These are phyloP conservation scores for Wallacemonas sp. DNA, from an alignment of 208 protist species.

Conservation along the genomic window DNA sequence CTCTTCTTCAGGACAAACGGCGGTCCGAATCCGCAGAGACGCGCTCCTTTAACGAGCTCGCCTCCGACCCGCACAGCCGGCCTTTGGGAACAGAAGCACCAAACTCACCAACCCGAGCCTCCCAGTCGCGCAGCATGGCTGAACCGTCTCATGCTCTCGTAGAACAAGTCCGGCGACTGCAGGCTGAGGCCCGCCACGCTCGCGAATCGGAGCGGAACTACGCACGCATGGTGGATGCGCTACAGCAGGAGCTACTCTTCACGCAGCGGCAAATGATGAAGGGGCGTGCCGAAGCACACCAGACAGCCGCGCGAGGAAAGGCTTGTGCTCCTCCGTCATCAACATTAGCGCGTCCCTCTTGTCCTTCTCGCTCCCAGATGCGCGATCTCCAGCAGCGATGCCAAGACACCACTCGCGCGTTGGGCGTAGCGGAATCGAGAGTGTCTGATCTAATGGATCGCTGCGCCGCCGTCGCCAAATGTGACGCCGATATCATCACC, in stretches of 20 bases:
- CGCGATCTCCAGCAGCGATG: neutral
- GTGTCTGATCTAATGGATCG: neutral
- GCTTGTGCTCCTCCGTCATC: neutral
- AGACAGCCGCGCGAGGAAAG: neutral
- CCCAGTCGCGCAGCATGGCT: neutral
- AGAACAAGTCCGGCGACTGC: slow-evolving; percentile 10
- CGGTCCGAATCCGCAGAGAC: neutral
- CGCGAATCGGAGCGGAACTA: slow-evolving; percentile 22
- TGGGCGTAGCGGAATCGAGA: neutral
- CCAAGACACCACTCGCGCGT: neutral
- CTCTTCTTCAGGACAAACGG: neutral
- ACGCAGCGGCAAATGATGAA: slow-evolving; percentile 7
- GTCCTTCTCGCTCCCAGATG: neutral
- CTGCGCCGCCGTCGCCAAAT: neutral
- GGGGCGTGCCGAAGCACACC: neutral
- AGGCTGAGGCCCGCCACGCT: slow-evolving; percentile 18
- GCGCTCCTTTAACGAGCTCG: too few relatives aligned
- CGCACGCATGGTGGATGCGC: slow-evolving; percentile 11
- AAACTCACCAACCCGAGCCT: too few relatives aligned
- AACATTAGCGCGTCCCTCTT: too few relatives aligned
- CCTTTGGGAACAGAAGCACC: too few relatives aligned
- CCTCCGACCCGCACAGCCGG: too few relatives aligned
- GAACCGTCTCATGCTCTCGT: neutral
- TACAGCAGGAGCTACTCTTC: slow-evolving; percentile 15
- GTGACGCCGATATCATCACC: slow-evolving; percentile 15